A percentile compares a stretch with the other conserved stretches of the same genome.
phyloP scores from a whole-genome alignment of 164 flowering plant species.

The Vitis labrusca region DNA sequence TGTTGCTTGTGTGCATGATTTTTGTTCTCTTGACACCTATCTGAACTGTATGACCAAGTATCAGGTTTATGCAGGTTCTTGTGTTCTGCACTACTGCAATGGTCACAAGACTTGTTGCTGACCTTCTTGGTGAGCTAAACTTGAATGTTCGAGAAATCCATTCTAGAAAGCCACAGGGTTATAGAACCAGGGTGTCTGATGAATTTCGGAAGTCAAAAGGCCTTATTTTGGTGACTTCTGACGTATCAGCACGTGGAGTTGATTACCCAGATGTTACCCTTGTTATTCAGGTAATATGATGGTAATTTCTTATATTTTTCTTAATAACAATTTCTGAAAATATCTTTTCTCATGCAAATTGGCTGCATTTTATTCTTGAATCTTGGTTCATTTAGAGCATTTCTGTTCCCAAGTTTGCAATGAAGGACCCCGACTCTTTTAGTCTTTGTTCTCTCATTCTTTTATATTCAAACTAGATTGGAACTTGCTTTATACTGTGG shows the following conservation, averaged over 20 bases:
- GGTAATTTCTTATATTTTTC: background rate
- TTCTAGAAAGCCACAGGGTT: conserved; percentile 92
- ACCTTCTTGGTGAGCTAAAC: conserved; percentile 74
- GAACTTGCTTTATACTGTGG: no score
- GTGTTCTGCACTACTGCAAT: conserved; percentile 98
- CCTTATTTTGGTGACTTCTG: conserved; percentile 96
- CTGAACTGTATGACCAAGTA: background rate
- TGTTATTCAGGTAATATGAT: conserved; percentile 79
- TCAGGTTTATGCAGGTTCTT: conserved; percentile 62
- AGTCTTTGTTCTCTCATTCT: background rate
- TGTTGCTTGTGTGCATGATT: no score
- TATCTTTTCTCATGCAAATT: no score
- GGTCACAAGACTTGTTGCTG: conserved; percentile 85
- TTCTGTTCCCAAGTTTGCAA: no score
- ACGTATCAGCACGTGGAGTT: conserved; percentile 99
- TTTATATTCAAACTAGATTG: background rate
- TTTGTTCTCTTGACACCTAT: background rate
- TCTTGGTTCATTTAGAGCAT: background rate
- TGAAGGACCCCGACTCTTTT: background rate
- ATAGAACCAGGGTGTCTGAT: conserved; percentile 90
- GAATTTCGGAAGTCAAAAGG: conserved; percentile 97
- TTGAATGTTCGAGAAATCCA: conserved; percentile 95
- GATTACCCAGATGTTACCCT: conserved; percentile 99
- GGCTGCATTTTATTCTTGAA: background rate
- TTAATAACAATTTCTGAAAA: no score